Conservation (phyloP, 805 yeast genomes). For the Sugiyamaella boreocaroliniensis region DNA sequence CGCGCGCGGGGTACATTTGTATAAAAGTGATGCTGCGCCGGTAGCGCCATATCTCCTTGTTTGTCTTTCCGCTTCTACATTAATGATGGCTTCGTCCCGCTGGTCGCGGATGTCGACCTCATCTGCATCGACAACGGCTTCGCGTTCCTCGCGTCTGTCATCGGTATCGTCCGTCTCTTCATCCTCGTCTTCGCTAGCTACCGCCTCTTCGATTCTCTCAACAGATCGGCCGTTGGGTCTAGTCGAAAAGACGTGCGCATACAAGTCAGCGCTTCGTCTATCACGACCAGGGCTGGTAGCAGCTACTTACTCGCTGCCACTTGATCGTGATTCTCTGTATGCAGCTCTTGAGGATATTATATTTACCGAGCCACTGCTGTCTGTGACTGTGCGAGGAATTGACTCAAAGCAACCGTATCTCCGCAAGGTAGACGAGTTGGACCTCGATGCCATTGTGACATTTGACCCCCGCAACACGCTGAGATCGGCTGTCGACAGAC, state of each 20-base stretch:
- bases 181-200: not conserved
- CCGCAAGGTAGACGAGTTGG: slow-evolving; percentile 1
- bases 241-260: slow-evolving; percentile 4
- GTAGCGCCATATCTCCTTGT: no score
- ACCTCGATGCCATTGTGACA: slow-evolving; percentile 7
- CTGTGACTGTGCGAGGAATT: slow-evolving; percentile 5
- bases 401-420: slow-evolving; percentile 6
- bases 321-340: slow-evolving; percentile 1
- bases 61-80: no score
- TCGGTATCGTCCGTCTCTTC: slow-evolving; percentile 1
- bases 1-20: not conserved
- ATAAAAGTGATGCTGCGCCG: not conserved
- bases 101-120: not conserved
- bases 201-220: slow-evolving; percentile 4
- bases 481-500: not conserved
- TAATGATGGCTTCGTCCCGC: not conserved
- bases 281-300: slow-evolving; percentile 5
- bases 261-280: not conserved
- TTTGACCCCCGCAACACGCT: slow-evolving; percentile 3
- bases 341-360: slow-evolving; percentile 8
- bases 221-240: slow-evolving; percentile 6
- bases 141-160: not conserved
- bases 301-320: slow-evolving; percentile 4
- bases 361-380: slow-evolving; percentile 8
- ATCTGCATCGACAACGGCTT: not conserved